Base-by-base conservation (phyloP, 345 rosid species). In the Arabis hirsuta region DNA sequence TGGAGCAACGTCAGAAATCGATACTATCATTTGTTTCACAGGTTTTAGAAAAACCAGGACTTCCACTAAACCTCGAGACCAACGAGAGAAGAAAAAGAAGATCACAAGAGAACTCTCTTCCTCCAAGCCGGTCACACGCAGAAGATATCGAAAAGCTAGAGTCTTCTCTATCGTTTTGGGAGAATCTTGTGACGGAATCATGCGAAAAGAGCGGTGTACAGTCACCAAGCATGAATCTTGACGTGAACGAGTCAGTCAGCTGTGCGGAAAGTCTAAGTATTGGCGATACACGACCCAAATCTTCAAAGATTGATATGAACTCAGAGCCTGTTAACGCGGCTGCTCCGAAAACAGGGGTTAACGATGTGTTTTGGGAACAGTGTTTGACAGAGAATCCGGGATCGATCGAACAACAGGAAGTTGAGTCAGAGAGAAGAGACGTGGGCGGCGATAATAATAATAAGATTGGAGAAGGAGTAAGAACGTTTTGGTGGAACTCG, bases 361-460 rank as follows among this genome's bases (percentile, higher is more conserved):
- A 96, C 56, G 99, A 96, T 79, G 81, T 85, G 19, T 95, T 95
- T 77, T 95, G 98, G 98, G 92, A 90, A 59, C 98, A 95, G 73
- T 92, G 90, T 82, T 85, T 96, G 82, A 96, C 96, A 6, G 98
- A 96, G 79, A 92, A 96, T 70, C 99, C 99, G 0, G 96, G 93
- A 61, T 82, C 96, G 32, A 79, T 82, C 0, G 92, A 92, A 0
- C 62, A 80, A 12, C 90, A 86, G 50, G 97, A 86, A 83, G 91
- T 81, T 76, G 85, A 90, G 73, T 87, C 93, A 16, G 90, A 87
- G 76, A 84, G 92, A 61, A 86, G 83, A 80, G 96, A 91, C 62
- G 54, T 79, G 3, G 72, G 24, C 10, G 67, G 22, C n/a, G 85
- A 79, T 42, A 78, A 71, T 34, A 85, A 65, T 34, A 79, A 73